Evolutionary conservation across 352 stramenopile species (phyloP).

Genomic region (Phytophthora chlamydospora): DNA sequence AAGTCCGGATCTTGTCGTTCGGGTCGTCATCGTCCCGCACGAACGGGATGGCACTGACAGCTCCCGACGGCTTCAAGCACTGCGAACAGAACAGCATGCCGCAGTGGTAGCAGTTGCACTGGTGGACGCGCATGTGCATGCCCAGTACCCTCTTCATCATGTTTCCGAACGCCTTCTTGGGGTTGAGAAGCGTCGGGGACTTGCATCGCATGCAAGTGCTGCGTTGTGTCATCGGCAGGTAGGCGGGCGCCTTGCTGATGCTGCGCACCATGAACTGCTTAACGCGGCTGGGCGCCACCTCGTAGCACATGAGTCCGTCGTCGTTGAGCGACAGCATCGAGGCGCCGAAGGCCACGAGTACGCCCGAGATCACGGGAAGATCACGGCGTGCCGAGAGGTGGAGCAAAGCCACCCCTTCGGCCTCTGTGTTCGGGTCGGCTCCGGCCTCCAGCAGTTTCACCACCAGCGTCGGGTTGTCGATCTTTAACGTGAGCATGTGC

Average conservation of each 20-base stretch:
- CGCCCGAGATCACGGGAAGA: constrained; percentile 57
- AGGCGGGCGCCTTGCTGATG: constrained; percentile 56
- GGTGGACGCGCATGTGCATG: constrained; percentile 45
- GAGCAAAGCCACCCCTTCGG: constrained; percentile 65
- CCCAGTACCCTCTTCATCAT: constrained; percentile 65
- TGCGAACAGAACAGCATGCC: constrained; percentile 75
- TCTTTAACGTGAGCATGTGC: constrained; percentile 81
- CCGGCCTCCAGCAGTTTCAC: constrained; percentile 71
- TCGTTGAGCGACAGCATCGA: constrained; percentile 68
- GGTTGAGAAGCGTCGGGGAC: constrained; percentile 44
- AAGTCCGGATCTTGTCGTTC: constrained; percentile 60
- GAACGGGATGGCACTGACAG: constrained; percentile 60
- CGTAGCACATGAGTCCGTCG: constrained; percentile 79
- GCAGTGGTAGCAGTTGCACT: constrained; percentile 87
- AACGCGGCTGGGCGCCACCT: constrained; percentile 67
- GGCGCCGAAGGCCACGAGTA: constrained; percentile 67
- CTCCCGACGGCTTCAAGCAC: constrained; percentile 61
- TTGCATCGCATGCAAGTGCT: constrained; percentile 83
- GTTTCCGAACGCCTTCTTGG: constrained; percentile 58
- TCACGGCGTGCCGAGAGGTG: constrained; percentile 61
- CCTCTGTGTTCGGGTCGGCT: constrained; percentile 63
- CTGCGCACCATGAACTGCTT: constrained; percentile 75
- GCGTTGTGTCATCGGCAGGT: constrained; percentile 54
- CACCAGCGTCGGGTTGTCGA: constrained; percentile 71
- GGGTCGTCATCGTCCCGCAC: constrained; percentile 61